Conservation (phyloP, 75 land plant species). For the Picea sitchensis region DNA sequence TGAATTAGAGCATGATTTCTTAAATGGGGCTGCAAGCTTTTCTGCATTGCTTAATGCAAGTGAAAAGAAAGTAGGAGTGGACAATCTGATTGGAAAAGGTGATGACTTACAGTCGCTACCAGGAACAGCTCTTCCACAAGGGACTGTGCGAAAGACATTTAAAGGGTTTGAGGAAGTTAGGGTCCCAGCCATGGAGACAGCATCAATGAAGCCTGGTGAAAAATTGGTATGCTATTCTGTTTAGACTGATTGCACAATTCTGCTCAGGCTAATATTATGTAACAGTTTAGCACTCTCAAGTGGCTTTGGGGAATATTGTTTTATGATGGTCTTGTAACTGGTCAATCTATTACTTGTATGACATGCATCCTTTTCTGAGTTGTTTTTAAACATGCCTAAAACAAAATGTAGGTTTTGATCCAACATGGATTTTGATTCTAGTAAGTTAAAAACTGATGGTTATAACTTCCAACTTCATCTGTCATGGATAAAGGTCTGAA, state of each 20-base stretch:
- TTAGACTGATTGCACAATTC: background rate
- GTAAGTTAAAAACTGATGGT: too few species aligned
- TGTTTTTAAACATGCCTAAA: too few species aligned
- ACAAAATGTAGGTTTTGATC: too few species aligned
- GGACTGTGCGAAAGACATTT: constrained; percentile 64
- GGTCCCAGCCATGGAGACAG: constrained; percentile 81
- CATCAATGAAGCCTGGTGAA: constrained; percentile 83
- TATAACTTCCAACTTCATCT: too few species aligned
- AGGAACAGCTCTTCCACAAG: constrained; percentile 82
- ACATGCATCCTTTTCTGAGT: too few species aligned
- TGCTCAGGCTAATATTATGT: background rate
- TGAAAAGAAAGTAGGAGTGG: constrained; percentile 63
- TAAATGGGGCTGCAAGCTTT: constrained; percentile 60
- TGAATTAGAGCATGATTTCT: constrained; percentile 52
- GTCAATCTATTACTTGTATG: too few species aligned
- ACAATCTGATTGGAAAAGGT: constrained; percentile 77
- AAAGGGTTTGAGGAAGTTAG: constrained; percentile 95
- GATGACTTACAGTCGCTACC: constrained; percentile 37
- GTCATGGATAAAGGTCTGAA: too few species aligned
- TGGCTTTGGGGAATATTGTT: background rate
- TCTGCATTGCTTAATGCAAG: constrained; percentile 80
- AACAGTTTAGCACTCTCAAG: background rate
- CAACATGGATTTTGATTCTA: too few species aligned
- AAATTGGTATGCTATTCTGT: constrained; percentile 50
- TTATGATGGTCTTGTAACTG: too few species aligned